Conservation (phyloP, 805 yeast genomes). For the Cyberlindnera misumaiensis region DNA sequence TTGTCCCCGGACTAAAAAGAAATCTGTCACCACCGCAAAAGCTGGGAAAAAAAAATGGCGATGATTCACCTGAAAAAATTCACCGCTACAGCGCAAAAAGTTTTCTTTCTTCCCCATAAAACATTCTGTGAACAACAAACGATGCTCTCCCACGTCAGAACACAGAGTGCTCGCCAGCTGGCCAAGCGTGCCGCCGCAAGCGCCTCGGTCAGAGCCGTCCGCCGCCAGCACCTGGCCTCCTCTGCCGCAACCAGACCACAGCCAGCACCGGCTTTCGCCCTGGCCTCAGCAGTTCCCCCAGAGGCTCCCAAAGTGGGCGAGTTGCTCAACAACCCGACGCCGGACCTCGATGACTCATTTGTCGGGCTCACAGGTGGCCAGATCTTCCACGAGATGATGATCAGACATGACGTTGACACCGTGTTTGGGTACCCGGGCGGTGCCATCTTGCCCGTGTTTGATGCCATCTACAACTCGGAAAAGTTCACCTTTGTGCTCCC, state of each 20-base stretch:
- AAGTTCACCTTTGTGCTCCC: constrained; percentile 89
- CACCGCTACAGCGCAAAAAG: too few species aligned
- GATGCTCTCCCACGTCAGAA: constrained; percentile 16
- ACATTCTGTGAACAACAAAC: background rate
- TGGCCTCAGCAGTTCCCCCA: constrained; percentile 8
- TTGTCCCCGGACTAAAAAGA: too few species aligned
- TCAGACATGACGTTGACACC: constrained; percentile 90
- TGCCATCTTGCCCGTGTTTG: constrained; percentile 95
- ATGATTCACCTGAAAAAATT: too few species aligned
- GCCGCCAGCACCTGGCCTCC: constrained; percentile 9
- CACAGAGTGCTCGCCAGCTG: constrained; percentile 11
- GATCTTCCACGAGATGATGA: constrained; percentile 98
- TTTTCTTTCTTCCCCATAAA: background rate
- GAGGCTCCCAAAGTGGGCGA: constrained; percentile 2
- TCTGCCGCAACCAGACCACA: constrained; percentile 18
- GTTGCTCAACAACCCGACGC: constrained; percentile 5
- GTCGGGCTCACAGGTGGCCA: constrained; percentile 98
- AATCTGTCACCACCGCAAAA: too few species aligned
- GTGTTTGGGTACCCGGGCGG: constrained; percentile 99
- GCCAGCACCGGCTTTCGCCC: constrained; percentile 25
- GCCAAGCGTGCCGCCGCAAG: constrained; percentile 7
- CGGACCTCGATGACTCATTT: constrained; percentile 69
- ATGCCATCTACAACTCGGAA: constrained; percentile 89
- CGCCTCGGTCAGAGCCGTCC: constrained; percentile 4
- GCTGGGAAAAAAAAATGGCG: too few species aligned